These are phyloP conservation scores for Turritis glabra DNA, from an alignment of 345 rosid genomes.

Conservation along the genomic window DNA sequence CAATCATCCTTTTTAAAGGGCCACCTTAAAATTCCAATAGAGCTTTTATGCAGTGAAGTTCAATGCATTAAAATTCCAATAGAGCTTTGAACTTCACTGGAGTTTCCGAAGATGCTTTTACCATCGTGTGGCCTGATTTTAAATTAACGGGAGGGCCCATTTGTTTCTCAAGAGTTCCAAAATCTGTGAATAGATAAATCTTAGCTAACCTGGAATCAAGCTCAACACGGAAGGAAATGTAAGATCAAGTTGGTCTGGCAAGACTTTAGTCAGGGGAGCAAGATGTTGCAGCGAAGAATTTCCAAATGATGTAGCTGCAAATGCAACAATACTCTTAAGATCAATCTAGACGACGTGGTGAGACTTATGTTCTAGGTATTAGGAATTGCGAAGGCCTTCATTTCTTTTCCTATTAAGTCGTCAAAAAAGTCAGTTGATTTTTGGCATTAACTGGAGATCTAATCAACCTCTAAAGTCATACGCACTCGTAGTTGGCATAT, in stretches of 20 bases:
- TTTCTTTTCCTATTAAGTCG: background rate
- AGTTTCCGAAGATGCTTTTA: background rate
- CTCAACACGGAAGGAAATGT: slow-evolving; percentile 25
- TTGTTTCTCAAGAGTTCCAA: background rate
- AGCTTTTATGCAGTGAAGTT: slow-evolving; percentile 26
- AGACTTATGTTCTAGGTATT: slow-evolving; percentile 13
- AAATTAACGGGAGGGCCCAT: slow-evolving; percentile 6
- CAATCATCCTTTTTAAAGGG: slow-evolving; percentile 47
- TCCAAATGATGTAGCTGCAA: slow-evolving; percentile 74
- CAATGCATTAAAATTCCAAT: slow-evolving; percentile 35
- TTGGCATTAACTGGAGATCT: background rate
- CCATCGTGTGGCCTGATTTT: slow-evolving; percentile 1
- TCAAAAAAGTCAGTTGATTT: background rate
- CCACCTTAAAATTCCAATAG: slow-evolving; percentile 47
- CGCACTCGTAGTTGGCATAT: background rate
- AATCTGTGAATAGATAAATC: background rate
- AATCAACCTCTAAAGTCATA: background rate
- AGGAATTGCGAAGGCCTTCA: background rate
- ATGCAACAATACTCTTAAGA: slow-evolving; percentile 21
- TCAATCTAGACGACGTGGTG: slow-evolving; percentile 9
- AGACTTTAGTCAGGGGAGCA: slow-evolving; percentile 52
- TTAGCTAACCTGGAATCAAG: slow-evolving; percentile 38
- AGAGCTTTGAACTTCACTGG: slow-evolving; percentile 16
- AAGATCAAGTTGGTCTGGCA: slow-evolving; percentile 44
- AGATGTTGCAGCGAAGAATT: slow-evolving; percentile 60